Base-by-base conservation (phyloP, 106 monocot genomes). In the Dioscorea dumetorum region DNA sequence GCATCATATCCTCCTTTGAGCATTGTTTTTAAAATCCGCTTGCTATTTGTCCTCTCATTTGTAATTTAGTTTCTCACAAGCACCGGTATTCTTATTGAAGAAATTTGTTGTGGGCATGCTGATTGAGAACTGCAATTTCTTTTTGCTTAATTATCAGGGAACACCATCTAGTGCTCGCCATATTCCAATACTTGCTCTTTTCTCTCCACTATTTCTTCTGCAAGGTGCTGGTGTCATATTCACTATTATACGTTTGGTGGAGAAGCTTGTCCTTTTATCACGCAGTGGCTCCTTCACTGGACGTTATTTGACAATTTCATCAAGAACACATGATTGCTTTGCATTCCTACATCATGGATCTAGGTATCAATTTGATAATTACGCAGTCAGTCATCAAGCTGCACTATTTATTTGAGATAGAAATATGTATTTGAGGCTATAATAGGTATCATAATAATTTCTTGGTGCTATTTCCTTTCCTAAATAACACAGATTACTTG, bases 271-370 rank as follows among this genome's bases (percentile, higher is more conserved):
- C 53, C 60, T 91, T 70, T 66, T 95, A 58, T 50, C 88, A 15
- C 88, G 71, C 23, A 82, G 71, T 70, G 84, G 81, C 63, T 68
- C 84, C 12, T 33, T 86, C 64, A 72, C 79, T 52, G 76, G 77
- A 75, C 75, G 76, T 16, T 91, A 88, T 81, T 69, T 80, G 49
- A 56, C 73, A 63, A 28, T 91, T 50, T 95, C 95, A 18, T 86
- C 88, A 31, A 77, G 75, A 78, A 75, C 74, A 64, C 41, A 71
- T 71, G 88, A 95, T 68, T 91, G 81, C 70, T 95, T 95, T 78
- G 85, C 88, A 14, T 95, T 95, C 54, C 73, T 95, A 23, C 84
- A 95, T 71, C 91, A 82, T 76, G 95, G 95, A 60, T 95, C 95
- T 67, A 83, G 95, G 95, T 95, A 85, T 19, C 34, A 15, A 14